Evolutionary conservation across 2,329 filamentous ascomycete species (phyloP), one percentile per base, ranked within the genome.

Genomic region (Colletotrichum sp.): DNA sequence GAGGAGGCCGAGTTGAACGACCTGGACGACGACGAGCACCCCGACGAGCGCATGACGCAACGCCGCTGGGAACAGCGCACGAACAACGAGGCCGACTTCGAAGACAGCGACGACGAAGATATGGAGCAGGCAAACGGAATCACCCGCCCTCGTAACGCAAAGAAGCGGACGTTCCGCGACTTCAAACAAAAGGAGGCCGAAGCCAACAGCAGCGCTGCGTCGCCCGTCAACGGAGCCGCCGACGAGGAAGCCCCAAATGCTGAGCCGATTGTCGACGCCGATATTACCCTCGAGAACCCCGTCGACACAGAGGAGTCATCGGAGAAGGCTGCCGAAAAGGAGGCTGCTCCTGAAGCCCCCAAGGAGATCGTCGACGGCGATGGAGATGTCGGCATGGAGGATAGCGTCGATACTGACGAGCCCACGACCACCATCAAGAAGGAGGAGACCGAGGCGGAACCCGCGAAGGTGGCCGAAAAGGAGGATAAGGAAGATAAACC

Each of bases 21-120:
- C 78, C 83, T 95, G 2, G 96, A 99, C 78, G 95, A 95, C 69
- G 96, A 98, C 78, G 91, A 95, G 79, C 96, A 97, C 83, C 94
- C 95, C 80, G 96, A 99, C 82, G 91, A 91, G 71, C 93, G 96
- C 30, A 92, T 93, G 85, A 98, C 95, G 0, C 91, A 97, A 83
- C 93, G 95, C 44, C 92, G 93, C 78, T 96, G 95, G 89, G 96
- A 99, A 78, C 93, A 96, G 84, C 93, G 91, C 65, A 90, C 95
- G 30, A 91, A 93, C 69, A 92, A 95, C 74, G 92, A 95, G 9
- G 95, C 94, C 79, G 96, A 98, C 82, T 92, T 96, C 59, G 95
- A 96, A 75, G 95, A 97, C 59, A 98, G 95, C 78, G 96, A 98
- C 76, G 95, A 98, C 76, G 96, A 99, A 80, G 95, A 98, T 13